A percentile compares a stretch with the other conserved stretches of the same genome.
Conservation (phyloP, 768 basidiomycete species). For the Serendipita sp. region DNA sequence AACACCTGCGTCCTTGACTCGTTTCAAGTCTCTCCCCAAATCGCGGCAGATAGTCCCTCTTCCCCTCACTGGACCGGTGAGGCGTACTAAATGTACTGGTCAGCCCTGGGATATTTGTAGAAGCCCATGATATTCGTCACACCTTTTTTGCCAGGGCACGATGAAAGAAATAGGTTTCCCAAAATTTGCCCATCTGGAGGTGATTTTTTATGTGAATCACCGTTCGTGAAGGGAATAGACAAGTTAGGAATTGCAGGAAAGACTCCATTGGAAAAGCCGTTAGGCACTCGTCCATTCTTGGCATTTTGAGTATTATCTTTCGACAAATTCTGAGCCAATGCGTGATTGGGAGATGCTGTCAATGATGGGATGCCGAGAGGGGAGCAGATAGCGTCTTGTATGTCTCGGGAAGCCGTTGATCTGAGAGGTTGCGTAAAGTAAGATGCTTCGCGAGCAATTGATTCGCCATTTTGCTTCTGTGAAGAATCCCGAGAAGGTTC, state of each 20-base stretch:
- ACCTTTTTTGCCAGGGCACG: conserved; percentile 94
- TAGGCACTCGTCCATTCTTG: background rate
- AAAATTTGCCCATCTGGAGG: conserved; percentile 24
- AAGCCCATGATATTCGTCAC: conserved; percentile 4
- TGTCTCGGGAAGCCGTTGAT: background rate
- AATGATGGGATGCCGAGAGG: too few relatives aligned
- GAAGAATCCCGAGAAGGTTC: background rate
- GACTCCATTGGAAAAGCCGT: too few relatives aligned
- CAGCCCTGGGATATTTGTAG: conserved; percentile 14
- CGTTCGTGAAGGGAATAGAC: background rate
- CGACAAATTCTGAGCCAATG: background rate
- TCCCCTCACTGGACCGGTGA: conserved; percentile 62
- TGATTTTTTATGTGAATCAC: conserved; percentile 6
- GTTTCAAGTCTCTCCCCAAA: conserved; percentile 53
- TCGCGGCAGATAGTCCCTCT: conserved; percentile 73
- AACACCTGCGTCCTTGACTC: conserved; percentile 60
- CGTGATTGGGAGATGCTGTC: background rate
- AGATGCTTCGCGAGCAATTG: conserved; percentile 13
- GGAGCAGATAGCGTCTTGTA: background rate
- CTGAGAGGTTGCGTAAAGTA: conserved; percentile 9
- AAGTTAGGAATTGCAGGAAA: too few relatives aligned
- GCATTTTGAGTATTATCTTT: background rate
- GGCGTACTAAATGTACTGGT: conserved; percentile 33
- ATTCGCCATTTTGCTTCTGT: conserved; percentile 17
- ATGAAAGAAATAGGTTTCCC: conserved; percentile 81